phyloP scores from a whole-genome alignment of 345 rosid genomes.

The Acer campestre region DNA sequence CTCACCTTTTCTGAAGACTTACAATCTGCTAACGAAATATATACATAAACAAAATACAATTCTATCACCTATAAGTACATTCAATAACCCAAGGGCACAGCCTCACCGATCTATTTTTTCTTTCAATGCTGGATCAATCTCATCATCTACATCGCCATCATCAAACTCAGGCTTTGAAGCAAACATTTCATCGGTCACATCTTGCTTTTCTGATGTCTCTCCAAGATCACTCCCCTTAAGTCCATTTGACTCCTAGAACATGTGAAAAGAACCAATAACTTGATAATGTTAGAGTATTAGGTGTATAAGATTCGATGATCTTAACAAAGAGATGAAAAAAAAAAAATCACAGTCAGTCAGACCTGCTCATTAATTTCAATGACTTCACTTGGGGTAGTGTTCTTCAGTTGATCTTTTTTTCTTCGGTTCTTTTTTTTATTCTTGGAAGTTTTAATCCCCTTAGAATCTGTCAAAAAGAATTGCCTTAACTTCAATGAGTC shows the following conservation, averaged over 20 bases:
- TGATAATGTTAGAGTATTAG: slow-evolving; percentile 5
- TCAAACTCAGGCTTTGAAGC: slow-evolving; percentile 52
- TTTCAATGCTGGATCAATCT: slow-evolving; percentile 79
- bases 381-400: slow-evolving; percentile 35
- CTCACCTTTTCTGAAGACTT: neutral
- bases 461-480: slow-evolving; percentile 63
- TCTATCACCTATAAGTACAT: neutral
- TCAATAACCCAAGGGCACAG: slow-evolving; percentile 1
- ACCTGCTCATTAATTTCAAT: slow-evolving; percentile 50
- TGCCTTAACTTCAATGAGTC: slow-evolving; percentile 35
- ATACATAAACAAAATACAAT: neutral
- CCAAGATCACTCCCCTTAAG: slow-evolving; percentile 35
- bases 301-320: neutral
- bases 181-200: slow-evolving; percentile 39
- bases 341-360: neutral
- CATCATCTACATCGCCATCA: slow-evolving; percentile 73
- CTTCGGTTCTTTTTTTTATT: slow-evolving; percentile 69
- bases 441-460: slow-evolving; percentile 55
- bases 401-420: slow-evolving; percentile 61
- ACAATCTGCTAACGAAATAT: neutral
- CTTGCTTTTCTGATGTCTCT: slow-evolving; percentile 43
- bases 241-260: slow-evolving; percentile 49
- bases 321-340: slow-evolving; percentile 9
- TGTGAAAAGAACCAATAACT: slow-evolving; percentile 21
- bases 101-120: slow-evolving; percentile 81